phyloP scores from a whole-genome alignment of 352 stramenopile species.

The Phytophthora sansomeana region DNA sequence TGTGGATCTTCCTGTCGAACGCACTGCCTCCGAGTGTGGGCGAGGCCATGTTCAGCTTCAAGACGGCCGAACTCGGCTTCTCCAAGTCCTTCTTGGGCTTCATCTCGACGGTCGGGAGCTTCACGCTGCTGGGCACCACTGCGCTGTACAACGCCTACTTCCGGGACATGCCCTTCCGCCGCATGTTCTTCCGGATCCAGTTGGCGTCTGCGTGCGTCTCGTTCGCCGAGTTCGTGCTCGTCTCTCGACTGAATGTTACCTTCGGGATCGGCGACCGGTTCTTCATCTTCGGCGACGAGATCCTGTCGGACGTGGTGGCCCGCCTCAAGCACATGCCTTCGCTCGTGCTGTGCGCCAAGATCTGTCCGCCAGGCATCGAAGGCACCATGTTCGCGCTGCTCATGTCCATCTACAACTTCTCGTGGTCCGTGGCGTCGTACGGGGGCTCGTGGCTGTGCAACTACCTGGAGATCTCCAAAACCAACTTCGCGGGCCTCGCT shows the following conservation, averaged over 20 bases:
- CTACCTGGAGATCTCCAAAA: conserved; percentile 81
- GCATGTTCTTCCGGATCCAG: conserved; percentile 82
- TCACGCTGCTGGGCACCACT: conserved; percentile 77
- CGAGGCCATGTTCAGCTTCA: conserved; percentile 89
- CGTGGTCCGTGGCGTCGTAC: conserved; percentile 80
- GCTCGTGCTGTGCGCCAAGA: conserved; percentile 95
- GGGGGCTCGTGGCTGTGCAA: conserved; percentile 81
- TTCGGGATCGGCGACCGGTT: conserved; percentile 72
- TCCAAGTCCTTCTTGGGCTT: conserved; percentile 82
- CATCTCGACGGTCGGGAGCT: conserved; percentile 76
- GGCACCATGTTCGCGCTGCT: conserved; percentile 96
- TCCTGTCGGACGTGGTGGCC: conserved; percentile 81
- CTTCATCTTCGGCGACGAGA: conserved; percentile 88
- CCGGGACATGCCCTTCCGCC: conserved; percentile 76
- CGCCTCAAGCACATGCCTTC: conserved; percentile 93
- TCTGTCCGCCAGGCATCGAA: conserved; percentile 96
- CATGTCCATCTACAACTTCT: conserved; percentile 90
- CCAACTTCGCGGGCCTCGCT: conserved; percentile 68
- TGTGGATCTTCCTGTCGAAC: conserved; percentile 87
- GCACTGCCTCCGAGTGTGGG: conserved; percentile 72
- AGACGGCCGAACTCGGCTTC: conserved; percentile 78
- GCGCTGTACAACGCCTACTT: conserved; percentile 86
- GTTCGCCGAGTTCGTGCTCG: conserved; percentile 75
- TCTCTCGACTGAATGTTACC: conserved; percentile 68
- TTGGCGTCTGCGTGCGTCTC: conserved; percentile 72